These are phyloP conservation scores for Gyromitra esculenta DNA, from an alignment of 2,329 filamentous ascomycete genomes.

Conservation along the genomic window DNA sequence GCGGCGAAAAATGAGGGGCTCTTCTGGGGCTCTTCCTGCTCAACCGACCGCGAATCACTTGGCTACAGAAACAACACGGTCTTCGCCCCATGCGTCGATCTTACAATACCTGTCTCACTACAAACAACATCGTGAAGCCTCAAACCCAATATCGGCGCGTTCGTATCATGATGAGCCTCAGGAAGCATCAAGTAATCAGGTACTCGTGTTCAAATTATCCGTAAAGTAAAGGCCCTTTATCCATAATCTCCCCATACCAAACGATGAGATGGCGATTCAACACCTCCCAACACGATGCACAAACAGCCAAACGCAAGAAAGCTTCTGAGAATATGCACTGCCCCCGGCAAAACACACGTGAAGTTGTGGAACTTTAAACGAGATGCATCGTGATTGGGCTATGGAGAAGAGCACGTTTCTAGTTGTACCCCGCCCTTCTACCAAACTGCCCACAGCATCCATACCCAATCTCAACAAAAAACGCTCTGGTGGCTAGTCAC, in stretches of 20 bases:
- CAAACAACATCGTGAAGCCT: constrained; percentile 24
- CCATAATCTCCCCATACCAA: constrained; percentile 30
- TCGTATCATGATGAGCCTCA: constrained; percentile 16
- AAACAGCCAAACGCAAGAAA: constrained; percentile 33
- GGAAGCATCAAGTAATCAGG: constrained; percentile 15
- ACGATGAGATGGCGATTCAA: constrained; percentile 31
- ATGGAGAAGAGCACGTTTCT: constrained; percentile 32
- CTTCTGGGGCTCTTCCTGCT: constrained; percentile 41
- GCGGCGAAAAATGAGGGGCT: constrained; percentile 50
- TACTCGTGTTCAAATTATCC: constrained; percentile 28
- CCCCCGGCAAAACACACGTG: constrained; percentile 46
- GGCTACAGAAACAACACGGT: constrained; percentile 40
- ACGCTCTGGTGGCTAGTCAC: background rate
- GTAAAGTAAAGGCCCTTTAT: constrained; percentile 24
- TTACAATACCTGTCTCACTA: constrained; percentile 39
- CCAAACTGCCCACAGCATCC: constrained; percentile 14
- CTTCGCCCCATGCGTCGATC: constrained; percentile 51
- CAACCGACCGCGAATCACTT: constrained; percentile 37
- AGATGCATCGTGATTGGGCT: constrained; percentile 42
- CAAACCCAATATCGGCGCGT: constrained; percentile 18
- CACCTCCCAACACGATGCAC: constrained; percentile 17
- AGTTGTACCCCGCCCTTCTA: constrained; percentile 35
- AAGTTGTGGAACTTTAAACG: constrained; percentile 52
- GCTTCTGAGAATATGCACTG: constrained; percentile 33
- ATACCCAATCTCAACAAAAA: constrained; percentile 20